Base-by-base conservation (phyloP, 441 rosid genomes). In the Gossypium aridum region DNA sequence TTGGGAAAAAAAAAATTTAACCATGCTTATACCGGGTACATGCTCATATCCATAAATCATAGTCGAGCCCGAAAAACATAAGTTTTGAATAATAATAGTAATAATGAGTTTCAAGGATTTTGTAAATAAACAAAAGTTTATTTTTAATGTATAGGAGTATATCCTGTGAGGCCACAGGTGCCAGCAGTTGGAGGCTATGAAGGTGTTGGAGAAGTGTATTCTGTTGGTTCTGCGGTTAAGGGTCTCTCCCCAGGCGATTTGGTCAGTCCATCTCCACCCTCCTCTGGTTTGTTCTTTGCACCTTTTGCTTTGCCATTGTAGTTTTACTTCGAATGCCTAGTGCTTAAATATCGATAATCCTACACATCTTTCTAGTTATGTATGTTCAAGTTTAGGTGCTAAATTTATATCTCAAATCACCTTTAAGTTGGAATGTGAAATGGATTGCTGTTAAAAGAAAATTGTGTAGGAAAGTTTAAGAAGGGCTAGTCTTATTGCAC, bases 141-240 rank as follows among this genome's bases (percentile, higher is more conserved):
- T 0, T 72, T 26, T 37, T 64, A 34, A 28, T 57, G 73, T 71
- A 31, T 59, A 92, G 97, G 99, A 49, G 96, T 92, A 56, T 95
- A 92, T 63, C 98, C 96, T 19, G 95, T 90, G 77, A 89, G 94
- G 85, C 98, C 99, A 68, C 81, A 85, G 2, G 84, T 89, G 75
- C 99, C 99, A 4, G 98, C 99, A 0, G 86, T 92, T 54, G 97
- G 97, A 82, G 97, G 98, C 68, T 88, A 92, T 76, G 98, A 91
- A 77, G 99, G 99, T 65, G 97, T 95, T 64, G 99, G 98, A 0
- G 85, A 92, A 85, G 94, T 95, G 0, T 83, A 85, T 75, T 82
- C 87, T 28, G 87, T 91, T 45, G 98, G 97, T 39, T 85, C 96
- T 47, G 89, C 77, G 19, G 96, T 95, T 23, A 86, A 75, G 77